phyloP scores from a whole-genome alignment of 805 yeast species.

The Nakazawaea wyomingensis region DNA sequence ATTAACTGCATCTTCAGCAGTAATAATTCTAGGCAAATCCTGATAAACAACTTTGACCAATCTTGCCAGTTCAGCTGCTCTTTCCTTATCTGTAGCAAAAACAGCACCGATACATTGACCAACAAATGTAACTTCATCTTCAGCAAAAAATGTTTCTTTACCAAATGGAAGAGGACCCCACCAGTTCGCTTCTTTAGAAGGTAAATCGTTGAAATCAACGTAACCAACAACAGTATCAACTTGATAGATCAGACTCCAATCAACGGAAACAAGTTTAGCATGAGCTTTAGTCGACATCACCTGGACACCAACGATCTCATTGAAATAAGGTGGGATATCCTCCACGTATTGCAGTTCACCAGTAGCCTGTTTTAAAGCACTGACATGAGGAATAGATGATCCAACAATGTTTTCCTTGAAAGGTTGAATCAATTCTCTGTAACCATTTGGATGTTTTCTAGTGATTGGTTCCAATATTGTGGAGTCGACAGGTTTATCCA shows the following conservation, averaged over 20 bases:
- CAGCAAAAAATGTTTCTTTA: constrained; percentile 38
- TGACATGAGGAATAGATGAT: constrained; percentile 36
- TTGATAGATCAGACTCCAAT: constrained; percentile 30
- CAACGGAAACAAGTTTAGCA: constrained; percentile 37
- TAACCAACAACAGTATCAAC: constrained; percentile 37
- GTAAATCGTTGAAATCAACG: constrained; percentile 35
- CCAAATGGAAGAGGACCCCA: constrained; percentile 40
- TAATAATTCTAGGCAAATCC: constrained; percentile 33
- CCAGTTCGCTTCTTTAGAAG: constrained; percentile 29
- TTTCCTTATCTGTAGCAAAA: constrained; percentile 32
- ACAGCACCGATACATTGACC: constrained; percentile 42
- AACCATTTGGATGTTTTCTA: constrained; percentile 31
- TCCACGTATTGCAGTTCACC: constrained; percentile 43
- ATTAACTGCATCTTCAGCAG: constrained; percentile 39
- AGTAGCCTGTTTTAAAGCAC: constrained; percentile 40
- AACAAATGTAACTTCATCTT: constrained; percentile 32
- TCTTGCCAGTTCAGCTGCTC: constrained; percentile 38
- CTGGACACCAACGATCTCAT: constrained; percentile 39
- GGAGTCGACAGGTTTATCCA: constrained; percentile 21
- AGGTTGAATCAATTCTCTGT: constrained; percentile 33
- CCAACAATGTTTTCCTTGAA: constrained; percentile 34
- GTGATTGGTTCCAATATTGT: constrained; percentile 31
- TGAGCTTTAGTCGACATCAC: constrained; percentile 38
- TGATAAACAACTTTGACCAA: constrained; percentile 37
- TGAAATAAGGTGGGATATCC: constrained; percentile 36